These are phyloP conservation scores for Blastobotrys parvus DNA, from an alignment of 805 yeast genomes.

Conservation along the genomic window DNA sequence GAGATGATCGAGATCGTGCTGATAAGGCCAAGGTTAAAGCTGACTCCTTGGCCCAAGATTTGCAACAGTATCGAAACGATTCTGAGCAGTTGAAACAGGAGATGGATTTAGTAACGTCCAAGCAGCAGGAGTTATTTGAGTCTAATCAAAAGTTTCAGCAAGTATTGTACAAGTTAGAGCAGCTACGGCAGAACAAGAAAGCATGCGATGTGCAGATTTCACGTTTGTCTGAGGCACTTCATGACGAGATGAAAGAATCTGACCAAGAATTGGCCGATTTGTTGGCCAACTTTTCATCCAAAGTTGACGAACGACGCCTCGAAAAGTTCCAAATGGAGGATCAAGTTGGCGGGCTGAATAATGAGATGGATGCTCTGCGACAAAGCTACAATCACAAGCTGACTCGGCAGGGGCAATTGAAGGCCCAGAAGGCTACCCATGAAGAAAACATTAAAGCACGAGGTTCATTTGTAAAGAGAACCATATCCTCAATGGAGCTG, in stretches of 20 bases:
- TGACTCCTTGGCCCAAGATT: conserved; percentile 34
- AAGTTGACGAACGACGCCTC: conserved; percentile 15
- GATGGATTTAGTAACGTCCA: conserved; percentile 45
- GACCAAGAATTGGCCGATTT: conserved; percentile 34
- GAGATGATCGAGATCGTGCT: conserved; percentile 67
- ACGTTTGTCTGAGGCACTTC: conserved; percentile 41
- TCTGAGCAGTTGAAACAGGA: conserved; percentile 41
- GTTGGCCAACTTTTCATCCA: conserved; percentile 35
- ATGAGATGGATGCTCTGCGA: conserved; percentile 25
- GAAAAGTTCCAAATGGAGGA: conserved; percentile 3
- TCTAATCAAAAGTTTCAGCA: conserved; percentile 77
- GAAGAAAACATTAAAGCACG: conserved; percentile 10
- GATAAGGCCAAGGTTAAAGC: conserved; percentile 45
- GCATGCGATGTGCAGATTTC: conserved; percentile 43
- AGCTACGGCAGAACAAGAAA: conserved; percentile 39
- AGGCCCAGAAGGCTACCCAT: conserved; percentile 31
- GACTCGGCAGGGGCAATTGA: conserved; percentile 47
- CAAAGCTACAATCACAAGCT: conserved; percentile 31
- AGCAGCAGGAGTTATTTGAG: conserved; percentile 57
- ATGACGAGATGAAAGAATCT: conserved; percentile 38
- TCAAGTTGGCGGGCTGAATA: conserved; percentile 16
- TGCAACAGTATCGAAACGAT: conserved; percentile 39
- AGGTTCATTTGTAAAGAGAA: conserved; percentile 7
- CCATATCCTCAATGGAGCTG: conserved; percentile 6
- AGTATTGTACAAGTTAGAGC: conserved; percentile 54